phyloP scores from a whole-genome alignment of 2,329 filamentous ascomycete genomes.

The Trichoderma guizhouense region DNA sequence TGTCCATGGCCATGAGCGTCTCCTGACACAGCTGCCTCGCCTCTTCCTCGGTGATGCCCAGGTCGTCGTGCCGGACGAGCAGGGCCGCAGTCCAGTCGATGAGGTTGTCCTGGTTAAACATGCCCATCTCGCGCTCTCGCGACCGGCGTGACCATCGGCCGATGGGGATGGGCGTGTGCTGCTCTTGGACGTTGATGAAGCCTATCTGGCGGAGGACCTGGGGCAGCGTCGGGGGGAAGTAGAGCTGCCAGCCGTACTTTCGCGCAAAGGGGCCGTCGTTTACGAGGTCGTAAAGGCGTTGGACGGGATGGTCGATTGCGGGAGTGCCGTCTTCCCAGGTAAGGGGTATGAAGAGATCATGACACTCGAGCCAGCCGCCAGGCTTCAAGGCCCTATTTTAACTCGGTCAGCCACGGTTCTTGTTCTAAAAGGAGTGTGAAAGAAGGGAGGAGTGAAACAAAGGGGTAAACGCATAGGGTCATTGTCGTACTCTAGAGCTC shows the following conservation, averaged over 20 bases:
- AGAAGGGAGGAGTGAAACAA: background rate
- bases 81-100: slow-evolving; percentile 36
- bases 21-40: slow-evolving; percentile 32
- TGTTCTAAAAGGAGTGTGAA: background rate
- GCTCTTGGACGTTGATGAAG: slow-evolving; percentile 34
- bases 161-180: slow-evolving; percentile 32
- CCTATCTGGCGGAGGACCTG: slow-evolving; percentile 31
- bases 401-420: slow-evolving; percentile 14
- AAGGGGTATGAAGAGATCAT: slow-evolving; percentile 34
- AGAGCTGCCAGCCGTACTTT: slow-evolving; percentile 36
- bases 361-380: slow-evolving; percentile 41
- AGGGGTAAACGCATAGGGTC: background rate
- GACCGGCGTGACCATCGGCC: slow-evolving; percentile 38
- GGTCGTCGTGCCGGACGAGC: slow-evolving; percentile 30
- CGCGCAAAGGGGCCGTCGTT: slow-evolving; percentile 32
- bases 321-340: slow-evolving; percentile 32
- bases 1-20: slow-evolving; percentile 32
- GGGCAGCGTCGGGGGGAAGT: slow-evolving; percentile 29
- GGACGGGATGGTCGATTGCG: slow-evolving; percentile 31
- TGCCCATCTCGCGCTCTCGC: slow-evolving; percentile 36
- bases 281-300: slow-evolving; percentile 33
- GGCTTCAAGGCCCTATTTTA: slow-evolving; percentile 32
- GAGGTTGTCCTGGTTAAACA: slow-evolving; percentile 36
- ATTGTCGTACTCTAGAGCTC: slow-evolving; percentile 41
- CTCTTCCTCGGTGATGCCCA: slow-evolving; percentile 35